These are phyloP conservation scores for Discostella pseudostelligera DNA, from an alignment of 108 stramenopile genomes.

Conservation along the genomic window DNA sequence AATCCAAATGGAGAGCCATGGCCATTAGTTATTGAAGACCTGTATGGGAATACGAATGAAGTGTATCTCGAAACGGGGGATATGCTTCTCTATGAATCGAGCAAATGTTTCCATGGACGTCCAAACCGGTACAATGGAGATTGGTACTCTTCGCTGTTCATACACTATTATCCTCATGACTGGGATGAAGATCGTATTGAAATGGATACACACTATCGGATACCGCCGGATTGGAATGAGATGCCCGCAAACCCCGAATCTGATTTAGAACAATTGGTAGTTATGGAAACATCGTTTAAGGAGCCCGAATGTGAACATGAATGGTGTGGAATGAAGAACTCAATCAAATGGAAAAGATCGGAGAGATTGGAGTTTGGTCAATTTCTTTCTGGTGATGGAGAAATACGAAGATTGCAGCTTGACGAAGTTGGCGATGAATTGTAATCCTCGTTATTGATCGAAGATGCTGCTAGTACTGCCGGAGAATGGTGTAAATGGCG, in stretches of 20 bases:
- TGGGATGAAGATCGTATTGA: slow-evolving; percentile 45
- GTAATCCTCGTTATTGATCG: no score
- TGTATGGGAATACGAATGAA: slow-evolving; percentile 51
- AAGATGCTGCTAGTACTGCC: no score
- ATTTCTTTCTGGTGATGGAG: slow-evolving; percentile 22
- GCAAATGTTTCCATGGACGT: slow-evolving; percentile 67
- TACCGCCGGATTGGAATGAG: slow-evolving; percentile 56
- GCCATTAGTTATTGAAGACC: slow-evolving; percentile 72
- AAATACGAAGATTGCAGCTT: slow-evolving; percentile 10
- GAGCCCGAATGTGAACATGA: slow-evolving; percentile 69
- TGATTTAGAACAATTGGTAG: slow-evolving; percentile 38
- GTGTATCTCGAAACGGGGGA: slow-evolving; percentile 60
- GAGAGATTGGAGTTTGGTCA: slow-evolving; percentile 18
- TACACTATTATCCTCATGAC: not conserved
- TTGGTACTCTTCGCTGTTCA: slow-evolving; percentile 55
- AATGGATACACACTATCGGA: slow-evolving; percentile 64
- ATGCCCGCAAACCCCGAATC: slow-evolving; percentile 13
- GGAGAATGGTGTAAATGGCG: not conserved
- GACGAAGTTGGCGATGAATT: not conserved
- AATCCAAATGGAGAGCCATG: slow-evolving; percentile 73
- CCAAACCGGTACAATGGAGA: slow-evolving; percentile 46
- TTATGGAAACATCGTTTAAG: slow-evolving; percentile 59
- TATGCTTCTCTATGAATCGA: slow-evolving; percentile 63
- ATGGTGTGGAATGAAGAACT: slow-evolving; percentile 63
- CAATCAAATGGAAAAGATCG: slow-evolving; percentile 45